Percentiles rank a stretch among this genome's conserved stretches.
phyloP scores from a whole-genome alignment of 2,329 filamentous ascomycete species.

The Talaromyces albobiverticillius region DNA sequence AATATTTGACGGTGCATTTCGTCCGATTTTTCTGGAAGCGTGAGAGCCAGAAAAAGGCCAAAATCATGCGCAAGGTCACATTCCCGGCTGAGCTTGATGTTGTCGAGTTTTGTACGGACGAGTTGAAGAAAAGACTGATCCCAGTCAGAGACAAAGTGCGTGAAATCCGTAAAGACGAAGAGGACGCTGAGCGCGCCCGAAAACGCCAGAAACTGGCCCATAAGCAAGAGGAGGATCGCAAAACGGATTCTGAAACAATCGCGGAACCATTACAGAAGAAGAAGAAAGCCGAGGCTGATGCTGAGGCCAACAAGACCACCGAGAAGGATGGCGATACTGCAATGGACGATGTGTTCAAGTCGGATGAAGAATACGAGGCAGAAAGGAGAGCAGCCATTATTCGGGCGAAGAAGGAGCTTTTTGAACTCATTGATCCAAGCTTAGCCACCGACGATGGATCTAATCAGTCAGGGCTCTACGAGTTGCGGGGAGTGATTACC shows the following conservation, averaged over 20 bases:
- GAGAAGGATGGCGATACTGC: conserved; percentile 67
- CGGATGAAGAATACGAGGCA: conserved; percentile 86
- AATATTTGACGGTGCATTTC: conserved; percentile 95
- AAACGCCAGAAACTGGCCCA: conserved; percentile 81
- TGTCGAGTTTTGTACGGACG: conserved; percentile 92
- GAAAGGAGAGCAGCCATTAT: conserved; percentile 75
- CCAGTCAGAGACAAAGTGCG: conserved; percentile 96
- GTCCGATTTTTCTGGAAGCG: conserved; percentile 98
- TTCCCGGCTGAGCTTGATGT: conserved; percentile 92
- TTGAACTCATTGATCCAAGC: conserved; percentile 70
- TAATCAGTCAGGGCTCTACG: conserved; percentile 93
- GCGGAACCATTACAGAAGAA: conserved; percentile 48
- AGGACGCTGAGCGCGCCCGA: conserved; percentile 84
- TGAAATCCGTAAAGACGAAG: conserved; percentile 90
- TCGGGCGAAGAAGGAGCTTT: conserved; percentile 82
- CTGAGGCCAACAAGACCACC: conserved; percentile 46
- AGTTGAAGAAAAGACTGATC: conserved; percentile 75
- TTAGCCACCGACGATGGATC: conserved; percentile 74
- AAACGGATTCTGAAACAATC: conserved; percentile 33
- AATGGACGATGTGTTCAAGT: conserved; percentile 79
- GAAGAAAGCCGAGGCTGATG: conserved; percentile 52
- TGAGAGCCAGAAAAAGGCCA: conserved; percentile 95
- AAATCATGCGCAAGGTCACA: conserved; percentile 98
- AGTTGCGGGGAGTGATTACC: conserved; percentile 88
- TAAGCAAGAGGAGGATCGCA: conserved; percentile 53